Conservation (phyloP, 202 grass and related monocot genomes). For the Brachypodium distachyon region DNA sequence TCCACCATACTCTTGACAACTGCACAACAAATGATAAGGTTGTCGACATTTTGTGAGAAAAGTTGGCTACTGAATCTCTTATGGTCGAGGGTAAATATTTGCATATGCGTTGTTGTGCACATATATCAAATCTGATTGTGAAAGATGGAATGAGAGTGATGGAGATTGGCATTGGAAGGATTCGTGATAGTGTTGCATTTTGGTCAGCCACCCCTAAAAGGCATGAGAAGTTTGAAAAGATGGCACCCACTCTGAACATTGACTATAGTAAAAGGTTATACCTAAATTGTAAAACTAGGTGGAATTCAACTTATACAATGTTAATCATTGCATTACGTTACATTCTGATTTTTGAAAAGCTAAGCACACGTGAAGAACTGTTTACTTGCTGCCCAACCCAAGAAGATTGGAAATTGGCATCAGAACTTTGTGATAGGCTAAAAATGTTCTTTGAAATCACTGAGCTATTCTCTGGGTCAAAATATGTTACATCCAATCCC, state of each 20-base stretch:
- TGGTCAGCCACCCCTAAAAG: neutral
- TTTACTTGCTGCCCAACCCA: neutral
- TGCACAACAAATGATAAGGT: neutral
- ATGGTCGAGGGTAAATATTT: neutral
- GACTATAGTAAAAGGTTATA: too few species aligned
- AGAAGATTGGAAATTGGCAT: neutral
- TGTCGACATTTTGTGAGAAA: neutral
- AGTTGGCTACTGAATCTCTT: neutral
- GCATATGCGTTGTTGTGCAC: neutral
- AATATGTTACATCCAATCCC: neutral
- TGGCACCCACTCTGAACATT: too few species aligned
- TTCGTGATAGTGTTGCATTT: neutral
- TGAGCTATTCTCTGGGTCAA: neutral
- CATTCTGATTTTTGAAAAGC: neutral
- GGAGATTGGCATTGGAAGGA: neutral
- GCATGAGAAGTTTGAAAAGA: too few species aligned
- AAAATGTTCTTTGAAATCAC: neutral
- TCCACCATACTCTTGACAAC: neutral
- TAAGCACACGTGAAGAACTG: neutral
- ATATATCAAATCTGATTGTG: neutral
- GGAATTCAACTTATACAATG: too few species aligned
- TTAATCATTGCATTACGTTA: neutral
- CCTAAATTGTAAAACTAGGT: too few species aligned
- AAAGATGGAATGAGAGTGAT: neutral
- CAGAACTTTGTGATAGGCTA: neutral